Base-by-base conservation (phyloP, 1,284 basidiomycete genomes). In the Ceratobasidium sp. region DNA sequence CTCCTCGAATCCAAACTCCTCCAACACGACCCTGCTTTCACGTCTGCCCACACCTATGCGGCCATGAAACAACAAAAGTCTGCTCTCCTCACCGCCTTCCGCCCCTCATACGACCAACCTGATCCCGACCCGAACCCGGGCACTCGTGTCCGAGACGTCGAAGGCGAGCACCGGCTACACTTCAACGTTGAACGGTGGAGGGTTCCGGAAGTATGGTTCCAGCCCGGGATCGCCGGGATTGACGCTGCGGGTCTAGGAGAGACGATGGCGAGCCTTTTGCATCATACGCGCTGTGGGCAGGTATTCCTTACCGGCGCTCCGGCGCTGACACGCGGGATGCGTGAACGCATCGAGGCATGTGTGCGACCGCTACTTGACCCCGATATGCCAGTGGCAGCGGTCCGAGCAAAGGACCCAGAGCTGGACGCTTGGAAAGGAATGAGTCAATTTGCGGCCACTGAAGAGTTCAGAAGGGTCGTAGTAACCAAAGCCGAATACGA, bases 211-310 rank as follows among this genome's bases (percentile, higher is more conserved):
- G 90, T 96, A 0, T 95, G 93, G 86, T 99, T 97, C 85, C 92
- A 95, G 72, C 97, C 98, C 0, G 86, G 87, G 15, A 96, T 98
- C 88, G 97, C 96, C 1, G 98, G 98, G 0, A 87, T 98, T 27
- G 98, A 99, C 82, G 95, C 93, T 24, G 97, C 98, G 0, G 98
- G 98, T 0, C 82, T 99, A 2, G 94, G 92, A 15, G 98, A 99
- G 82, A 90, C 98, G 1, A 84, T 96, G 27, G 93, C 95, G 78
- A 94, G 91, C 45, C 56, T 66, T 63, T 54, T 76, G 79, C 78
- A 22, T 79, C 79, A 71, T 67, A 24, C 50, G 67, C 31, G 67
- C 59, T 72, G 69, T 8, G 80, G 96, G 92, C 95, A 96, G 80
- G 89, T 99, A n/a, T 96, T 96, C 83, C 84, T 97, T 2, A 96